phyloP scores from a whole-genome alignment of 352 stramenopile genomes.

The Pythium scleroteichum region DNA sequence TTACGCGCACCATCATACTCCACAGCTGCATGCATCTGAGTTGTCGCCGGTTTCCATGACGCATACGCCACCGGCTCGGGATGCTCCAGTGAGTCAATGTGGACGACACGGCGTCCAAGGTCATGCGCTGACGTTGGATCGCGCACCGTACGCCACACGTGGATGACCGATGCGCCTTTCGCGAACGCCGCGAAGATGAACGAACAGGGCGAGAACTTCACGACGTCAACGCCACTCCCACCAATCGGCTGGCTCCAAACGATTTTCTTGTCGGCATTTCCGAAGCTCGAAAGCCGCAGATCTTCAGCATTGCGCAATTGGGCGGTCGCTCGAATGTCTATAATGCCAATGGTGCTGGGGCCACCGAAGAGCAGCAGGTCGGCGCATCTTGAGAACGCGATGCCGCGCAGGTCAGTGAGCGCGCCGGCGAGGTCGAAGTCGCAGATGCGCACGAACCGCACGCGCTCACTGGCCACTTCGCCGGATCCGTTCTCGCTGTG shows the following conservation, averaged over 20 bases:
- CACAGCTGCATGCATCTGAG: constrained; percentile 47
- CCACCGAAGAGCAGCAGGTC: constrained; percentile 64
- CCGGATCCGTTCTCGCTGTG: neutral
- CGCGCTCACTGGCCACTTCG: constrained; percentile 20
- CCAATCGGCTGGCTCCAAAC: constrained; percentile 26
- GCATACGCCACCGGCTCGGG: constrained; percentile 73
- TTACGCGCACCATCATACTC: constrained; percentile 60
- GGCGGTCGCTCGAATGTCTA: constrained; percentile 40
- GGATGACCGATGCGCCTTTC: constrained; percentile 33
- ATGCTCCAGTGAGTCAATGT: constrained; percentile 49
- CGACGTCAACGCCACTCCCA: constrained; percentile 36
- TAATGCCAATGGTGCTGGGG: constrained; percentile 42
- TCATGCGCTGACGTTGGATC: constrained; percentile 3
- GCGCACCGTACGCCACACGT: constrained; percentile 62
- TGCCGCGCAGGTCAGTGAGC: constrained; percentile 34
- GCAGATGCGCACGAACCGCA: constrained; percentile 54
- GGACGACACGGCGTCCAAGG: constrained; percentile 18
- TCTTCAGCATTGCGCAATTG: constrained; percentile 5
- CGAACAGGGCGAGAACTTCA: constrained; percentile 76
- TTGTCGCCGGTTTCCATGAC: constrained; percentile 77
- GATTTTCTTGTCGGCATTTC: constrained; percentile 31
- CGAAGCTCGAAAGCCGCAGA: constrained; percentile 20
- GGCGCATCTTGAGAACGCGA: constrained; percentile 68
- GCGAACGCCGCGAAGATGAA: constrained; percentile 65
- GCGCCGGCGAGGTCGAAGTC: constrained; percentile 36